Base-by-base conservation (phyloP, 2,329 filamentous ascomycete species). In the Colletotrichum melonis region DNA sequence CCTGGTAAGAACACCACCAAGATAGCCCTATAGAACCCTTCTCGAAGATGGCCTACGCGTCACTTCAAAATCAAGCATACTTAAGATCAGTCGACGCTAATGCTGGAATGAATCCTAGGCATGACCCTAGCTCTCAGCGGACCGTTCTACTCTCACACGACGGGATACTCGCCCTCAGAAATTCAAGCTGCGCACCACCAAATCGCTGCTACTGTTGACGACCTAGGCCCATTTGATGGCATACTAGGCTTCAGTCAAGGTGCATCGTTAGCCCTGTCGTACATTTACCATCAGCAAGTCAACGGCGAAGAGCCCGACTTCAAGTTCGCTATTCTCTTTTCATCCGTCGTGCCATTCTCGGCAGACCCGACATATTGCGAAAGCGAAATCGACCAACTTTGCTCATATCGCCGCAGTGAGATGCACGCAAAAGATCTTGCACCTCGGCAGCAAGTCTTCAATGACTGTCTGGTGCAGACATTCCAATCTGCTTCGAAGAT, bases 171-270 rank as follows among this genome's bases (percentile, higher is more conserved):
- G 2, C 63, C 69, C 4, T 6, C 28, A 5, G 69, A 71, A 12
- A 71, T 71, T 7, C 24, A 55, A 4, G 35, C 49, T 1, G 69
- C 69, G 5, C 69, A 71, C 54, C 46, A 71, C 4, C 24, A 71
- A 4, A 56, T 67, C 14, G 69, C 69, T 2, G 11, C 69, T 5
- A 67, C 63, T 1, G 62, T 77, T 14, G 63, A 55, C 16, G 67
- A 71, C 19, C 56, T 76, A 19, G 77, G 76, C 4, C 77, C 77
- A 0, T 77, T 77, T n/a, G 77, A 78, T 49, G 76, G 69, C 22
- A 63, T 75, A 22, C 6, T 78, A 8, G 76, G 76, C n/a, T 78
- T 78, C 58, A 77, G 75, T 16, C 73, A 76, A 52, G 77, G 77
- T 2, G 75, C 74, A 42, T 72, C 67, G 2, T 9, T 76, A 2